These are phyloP conservation scores for Aschersonia sp. DNA, from an alignment of 2,329 filamentous ascomycete species.

Conservation along the genomic window DNA sequence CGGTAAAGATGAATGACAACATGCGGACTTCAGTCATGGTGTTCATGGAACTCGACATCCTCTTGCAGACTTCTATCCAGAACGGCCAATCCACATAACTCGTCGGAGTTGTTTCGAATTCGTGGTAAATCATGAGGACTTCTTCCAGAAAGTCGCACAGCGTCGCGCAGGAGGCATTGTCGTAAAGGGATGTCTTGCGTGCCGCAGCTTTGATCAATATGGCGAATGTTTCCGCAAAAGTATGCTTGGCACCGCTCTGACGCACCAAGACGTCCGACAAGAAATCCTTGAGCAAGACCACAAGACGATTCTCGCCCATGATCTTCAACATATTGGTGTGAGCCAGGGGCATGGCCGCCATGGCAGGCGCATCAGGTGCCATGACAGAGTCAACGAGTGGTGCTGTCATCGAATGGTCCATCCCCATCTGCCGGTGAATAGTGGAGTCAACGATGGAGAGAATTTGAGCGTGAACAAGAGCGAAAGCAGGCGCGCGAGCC, in stretches of 20 bases:
- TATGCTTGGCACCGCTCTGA: slow-evolving; percentile 35
- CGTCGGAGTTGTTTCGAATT: slow-evolving; percentile 26
- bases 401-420: slow-evolving; percentile 28
- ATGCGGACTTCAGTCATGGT: slow-evolving; percentile 81
- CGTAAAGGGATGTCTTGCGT: slow-evolving; percentile 62
- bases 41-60: slow-evolving; percentile 71
- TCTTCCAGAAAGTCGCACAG: slow-evolving; percentile 89
- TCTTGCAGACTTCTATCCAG: slow-evolving; percentile 68
- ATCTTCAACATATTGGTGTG: slow-evolving; percentile 56
- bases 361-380: slow-evolving; percentile 50
- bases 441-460: slow-evolving; percentile 69
- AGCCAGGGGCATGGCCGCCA: slow-evolving; percentile 46
- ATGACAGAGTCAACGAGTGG: slow-evolving; percentile 29
- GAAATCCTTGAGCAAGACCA: slow-evolving; percentile 71
- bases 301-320: slow-evolving; percentile 79
- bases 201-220: slow-evolving; percentile 59
- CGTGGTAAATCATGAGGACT: slow-evolving; percentile 47
- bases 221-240: slow-evolving; percentile 66
- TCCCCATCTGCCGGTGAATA: slow-evolving; percentile 56
- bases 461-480: slow-evolving; percentile 71
- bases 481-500: slow-evolving; percentile 58
- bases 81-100: slow-evolving; percentile 62
- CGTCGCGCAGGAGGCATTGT: slow-evolving; percentile 73
- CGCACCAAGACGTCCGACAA: slow-evolving; percentile 35
- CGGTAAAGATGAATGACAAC: slow-evolving; percentile 64